Base-by-base conservation (phyloP, 1,139 yeast genomes). In the Arxiozyma slooffiae region DNA sequence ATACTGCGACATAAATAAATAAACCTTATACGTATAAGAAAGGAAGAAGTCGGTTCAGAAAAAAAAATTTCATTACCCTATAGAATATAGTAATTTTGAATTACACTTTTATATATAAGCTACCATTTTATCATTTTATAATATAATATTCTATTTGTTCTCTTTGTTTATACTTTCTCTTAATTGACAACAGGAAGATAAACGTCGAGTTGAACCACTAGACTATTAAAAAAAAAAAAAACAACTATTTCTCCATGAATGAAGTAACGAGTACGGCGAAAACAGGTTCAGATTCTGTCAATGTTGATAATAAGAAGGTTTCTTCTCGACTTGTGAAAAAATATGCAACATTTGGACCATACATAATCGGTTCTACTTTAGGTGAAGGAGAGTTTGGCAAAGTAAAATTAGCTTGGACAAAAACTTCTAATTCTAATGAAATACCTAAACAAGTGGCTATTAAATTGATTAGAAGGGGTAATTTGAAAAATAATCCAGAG, bases 321-420 rank as follows among this genome's bases (percentile, higher is more conserved):
- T 21, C 8, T 17, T 40, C 48, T 3, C 36, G 34, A 30, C 30
- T 8, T 16, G 38, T 21, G 57, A 56, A 67, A 59, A 59, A 82
- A 79, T 53, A 74, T 90, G 59, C 61, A 2, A 60, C 60, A 44
- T 89, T 92, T 64, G 97, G 97, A 38, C 81, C 86, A 38, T 92
- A 90, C 63, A 79, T 86, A 38, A 75, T 92, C 7, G 97, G 97
- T 4, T 83, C 95, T 21, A 90, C 97, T 1, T 72, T 92, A n/a
- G 98, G 98, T 40, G 96, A 90, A 70, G 98, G 98, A 44, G 97
- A 92, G 66, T 92, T 92, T 67, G 98, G 97, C 53, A 90, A 90
- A 68, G 98, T 92, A 54, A 92, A 90, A 67, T 74, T 92, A n/a
- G 97, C 97, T 20, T 90, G 97, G 97, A 75, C 95, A 51, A 61